phyloP scores from a whole-genome alignment of 2,329 filamentous ascomycete genomes.

The Verticillium albo-atrum region DNA sequence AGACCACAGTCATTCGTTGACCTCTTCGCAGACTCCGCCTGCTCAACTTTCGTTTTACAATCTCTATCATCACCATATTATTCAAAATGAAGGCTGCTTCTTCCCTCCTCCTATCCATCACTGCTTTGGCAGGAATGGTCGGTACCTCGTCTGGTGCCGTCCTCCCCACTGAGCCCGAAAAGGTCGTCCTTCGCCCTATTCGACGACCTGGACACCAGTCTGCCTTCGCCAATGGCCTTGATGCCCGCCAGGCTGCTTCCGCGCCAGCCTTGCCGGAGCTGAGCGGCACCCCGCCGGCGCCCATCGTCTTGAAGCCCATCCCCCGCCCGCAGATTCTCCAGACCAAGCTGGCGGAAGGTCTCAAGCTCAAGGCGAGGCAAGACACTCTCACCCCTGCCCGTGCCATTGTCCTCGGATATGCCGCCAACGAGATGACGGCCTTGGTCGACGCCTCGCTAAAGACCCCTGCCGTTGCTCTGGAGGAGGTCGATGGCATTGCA shows the following conservation, averaged over 20 bases:
- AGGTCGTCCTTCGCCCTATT: slow-evolving; percentile 5
- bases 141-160: slow-evolving; percentile 1
- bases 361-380: background rate
- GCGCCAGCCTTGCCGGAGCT: background rate
- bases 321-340: background rate
- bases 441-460: background rate
- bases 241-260: background rate
- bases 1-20: background rate
- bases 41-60: background rate
- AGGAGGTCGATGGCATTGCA: slow-evolving; percentile 1
- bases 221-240: background rate
- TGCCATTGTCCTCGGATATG: background rate
- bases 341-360: background rate
- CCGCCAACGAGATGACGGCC: background rate
- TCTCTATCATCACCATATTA: background rate
- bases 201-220: background rate
- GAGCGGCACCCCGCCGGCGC: background rate
- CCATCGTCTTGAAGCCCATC: background rate
- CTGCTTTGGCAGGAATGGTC: slow-evolving; percentile 1
- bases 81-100: slow-evolving; percentile 4
- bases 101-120: slow-evolving; percentile 5
- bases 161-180: slow-evolving; percentile 1
- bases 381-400: background rate
- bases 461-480: slow-evolving; percentile 6
- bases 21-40: background rate